A percentile compares a stretch with the other conserved stretches of the same genome.
Evolutionary conservation across 2,329 filamentous ascomycete genomes (phyloP).

Genomic region (Cladobotryum protrusum): DNA sequence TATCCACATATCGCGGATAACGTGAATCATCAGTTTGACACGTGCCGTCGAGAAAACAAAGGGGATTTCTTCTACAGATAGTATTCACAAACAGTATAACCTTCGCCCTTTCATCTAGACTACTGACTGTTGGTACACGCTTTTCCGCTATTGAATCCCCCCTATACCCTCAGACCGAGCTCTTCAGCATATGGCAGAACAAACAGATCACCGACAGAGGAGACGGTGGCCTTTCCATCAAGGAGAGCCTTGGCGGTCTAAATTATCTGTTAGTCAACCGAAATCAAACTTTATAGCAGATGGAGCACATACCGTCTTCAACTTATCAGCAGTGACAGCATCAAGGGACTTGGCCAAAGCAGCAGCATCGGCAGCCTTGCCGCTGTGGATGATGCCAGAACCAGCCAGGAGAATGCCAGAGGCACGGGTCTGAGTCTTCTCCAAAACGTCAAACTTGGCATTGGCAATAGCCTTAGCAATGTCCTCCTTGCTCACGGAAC

Average conservation of each 20-base stretch:
- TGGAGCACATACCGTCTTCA: slow-evolving; percentile 62
- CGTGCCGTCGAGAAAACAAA: slow-evolving; percentile 19
- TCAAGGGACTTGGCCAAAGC: slow-evolving; percentile 74
- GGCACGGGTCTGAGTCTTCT: slow-evolving; percentile 70
- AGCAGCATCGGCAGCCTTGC: slow-evolving; percentile 77
- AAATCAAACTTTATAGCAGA: slow-evolving; percentile 18
- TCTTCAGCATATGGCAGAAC: slow-evolving; percentile 90
- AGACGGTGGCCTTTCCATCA: slow-evolving; percentile 81
- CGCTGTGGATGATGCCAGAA: slow-evolving; percentile 72
- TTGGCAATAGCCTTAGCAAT: slow-evolving; percentile 86
- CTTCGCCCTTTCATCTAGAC: slow-evolving; percentile 31
- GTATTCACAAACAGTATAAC: slow-evolving; percentile 37
- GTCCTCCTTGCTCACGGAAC: slow-evolving; percentile 73
- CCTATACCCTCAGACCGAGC: slow-evolving; percentile 89
- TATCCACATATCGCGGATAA: no score
- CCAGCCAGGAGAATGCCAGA: slow-evolving; percentile 78
- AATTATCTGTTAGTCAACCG: slow-evolving; percentile 18
- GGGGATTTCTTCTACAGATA: slow-evolving; percentile 38
- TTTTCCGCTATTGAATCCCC: slow-evolving; percentile 26
- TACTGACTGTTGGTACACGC: slow-evolving; percentile 40
- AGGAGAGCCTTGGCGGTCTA: slow-evolving; percentile 85
- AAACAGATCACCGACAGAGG: slow-evolving; percentile 85
- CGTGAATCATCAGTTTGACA: no score
- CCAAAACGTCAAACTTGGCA: slow-evolving; percentile 88
- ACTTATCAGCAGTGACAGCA: slow-evolving; percentile 72